Evolutionary conservation across 2,329 filamentous ascomycete genomes (phyloP).

Genomic region (Colletotrichum gigasporum): DNA sequence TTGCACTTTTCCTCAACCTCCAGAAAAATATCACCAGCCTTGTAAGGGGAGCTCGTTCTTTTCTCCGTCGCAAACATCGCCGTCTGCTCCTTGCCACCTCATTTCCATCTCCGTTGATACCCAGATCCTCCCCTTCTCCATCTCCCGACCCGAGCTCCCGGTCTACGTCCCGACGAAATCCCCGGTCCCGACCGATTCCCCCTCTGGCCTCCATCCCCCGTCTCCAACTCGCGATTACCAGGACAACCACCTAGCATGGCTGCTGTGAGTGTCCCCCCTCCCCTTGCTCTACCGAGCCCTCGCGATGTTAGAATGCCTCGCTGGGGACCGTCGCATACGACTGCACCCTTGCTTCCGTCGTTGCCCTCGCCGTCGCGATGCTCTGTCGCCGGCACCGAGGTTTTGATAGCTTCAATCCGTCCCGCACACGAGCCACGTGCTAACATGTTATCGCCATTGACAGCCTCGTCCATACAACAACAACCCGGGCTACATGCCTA

Average conservation of each 20-base stretch:
- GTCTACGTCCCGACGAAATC: constrained; percentile 19
- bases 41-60: constrained; percentile 32
- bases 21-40: constrained; percentile 36
- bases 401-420: constrained; percentile 20
- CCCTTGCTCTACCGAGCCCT: neutral
- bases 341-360: neutral
- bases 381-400: neutral
- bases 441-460: constrained; percentile 19
- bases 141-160: constrained; percentile 24
- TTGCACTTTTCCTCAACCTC: constrained; percentile 33
- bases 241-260: constrained; percentile 32
- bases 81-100: constrained; percentile 27
- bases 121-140: constrained; percentile 16
- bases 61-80: constrained; percentile 33
- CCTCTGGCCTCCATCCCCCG: constrained; percentile 19
- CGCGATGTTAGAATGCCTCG: neutral
- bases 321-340: too few relatives aligned
- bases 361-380: neutral
- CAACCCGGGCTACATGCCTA: constrained; percentile 68
- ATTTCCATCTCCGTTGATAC: constrained; percentile 34
- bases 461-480: constrained; percentile 58
- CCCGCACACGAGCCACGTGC: constrained; percentile 17
- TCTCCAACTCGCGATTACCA: constrained; percentile 27
- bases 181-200: constrained; percentile 23
- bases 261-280: constrained; percentile 27